Percentiles rank a stretch among this genome's conserved stretches.
phyloP scores from a whole-genome alignment of 441 rosid species.

The Pelargonium citronellum region DNA sequence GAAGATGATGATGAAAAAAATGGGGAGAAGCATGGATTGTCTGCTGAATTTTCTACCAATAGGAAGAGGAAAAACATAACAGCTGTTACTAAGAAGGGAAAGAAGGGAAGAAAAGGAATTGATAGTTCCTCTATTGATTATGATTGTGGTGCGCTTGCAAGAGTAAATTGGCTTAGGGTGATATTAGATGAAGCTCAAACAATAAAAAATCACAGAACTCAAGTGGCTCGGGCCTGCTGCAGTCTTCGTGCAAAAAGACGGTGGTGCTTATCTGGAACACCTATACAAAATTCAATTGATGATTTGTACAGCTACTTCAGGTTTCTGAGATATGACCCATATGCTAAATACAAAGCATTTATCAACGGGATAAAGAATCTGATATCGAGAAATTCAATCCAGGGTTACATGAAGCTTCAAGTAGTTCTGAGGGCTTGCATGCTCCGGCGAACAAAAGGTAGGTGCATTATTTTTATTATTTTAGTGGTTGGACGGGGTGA shows the following conservation, averaged over 20 bases:
- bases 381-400: conserved; percentile 58
- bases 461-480: conserved; percentile 11
- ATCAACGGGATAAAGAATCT: conserved; percentile 58
- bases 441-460: conserved; percentile 98
- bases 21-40: conserved; percentile 45
- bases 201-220: conserved; percentile 91
- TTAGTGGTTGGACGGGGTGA: conserved; percentile 11
- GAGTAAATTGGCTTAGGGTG: conserved; percentile 79
- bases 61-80: conserved; percentile 46
- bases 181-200: conserved; percentile 97
- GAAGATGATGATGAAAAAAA: conserved; percentile 75
- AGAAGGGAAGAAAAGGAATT: conserved; percentile 52
- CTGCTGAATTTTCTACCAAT: conserved; percentile 47
- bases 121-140: conserved; percentile 48
- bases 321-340: conserved; percentile 86
- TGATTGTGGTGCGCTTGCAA: conserved; percentile 64
- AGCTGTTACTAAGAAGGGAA: conserved; percentile 50
- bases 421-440: conserved; percentile 83
- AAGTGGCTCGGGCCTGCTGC: conserved; percentile 89
- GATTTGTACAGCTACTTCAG: conserved; percentile 93
- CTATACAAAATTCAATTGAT: conserved; percentile 84
- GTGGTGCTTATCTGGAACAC: conserved; percentile 99
- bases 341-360: conserved; percentile 63
- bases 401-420: conserved; percentile 94
- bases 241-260: conserved; percentile 87